Evolutionary conservation across 495 filamentous ascomycete genomes (phyloP).

Genomic region (Cercophora scortea): DNA sequence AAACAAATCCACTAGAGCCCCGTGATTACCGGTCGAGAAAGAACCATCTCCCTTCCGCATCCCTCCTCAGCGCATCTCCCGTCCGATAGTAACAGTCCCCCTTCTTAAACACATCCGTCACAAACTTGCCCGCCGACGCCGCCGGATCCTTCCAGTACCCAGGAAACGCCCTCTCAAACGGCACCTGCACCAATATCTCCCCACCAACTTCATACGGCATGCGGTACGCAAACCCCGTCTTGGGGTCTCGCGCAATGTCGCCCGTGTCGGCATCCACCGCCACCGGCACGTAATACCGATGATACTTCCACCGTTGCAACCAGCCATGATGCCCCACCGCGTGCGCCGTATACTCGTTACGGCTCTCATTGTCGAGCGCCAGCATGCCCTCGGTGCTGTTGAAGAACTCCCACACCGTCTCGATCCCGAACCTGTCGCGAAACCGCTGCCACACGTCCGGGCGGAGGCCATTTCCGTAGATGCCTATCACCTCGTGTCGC

Average conservation of each 20-base stretch:
- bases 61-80: constrained; percentile 62
- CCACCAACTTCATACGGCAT: constrained; percentile 60
- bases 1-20: background rate
- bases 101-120: constrained; percentile 62
- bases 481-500: constrained; percentile 55
- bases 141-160: constrained; percentile 63
- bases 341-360: constrained; percentile 51
- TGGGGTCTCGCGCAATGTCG: constrained; percentile 51
- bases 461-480: constrained; percentile 71
- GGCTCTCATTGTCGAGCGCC: constrained; percentile 47
- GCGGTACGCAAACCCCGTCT: constrained; percentile 58
- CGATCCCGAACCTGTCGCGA: constrained; percentile 53
- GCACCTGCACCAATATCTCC: constrained; percentile 65
- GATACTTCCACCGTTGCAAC: constrained; percentile 41
- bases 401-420: constrained; percentile 54
- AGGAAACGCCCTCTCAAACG: constrained; percentile 48
- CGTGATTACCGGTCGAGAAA: constrained; percentile 54
- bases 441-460: constrained; percentile 72
- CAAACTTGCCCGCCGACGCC: constrained; percentile 62
- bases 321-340: constrained; percentile 68
- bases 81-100: constrained; percentile 71
- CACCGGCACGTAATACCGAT: constrained; percentile 55
- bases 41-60: constrained; percentile 65
- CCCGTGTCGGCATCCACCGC: constrained; percentile 60
- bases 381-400: constrained; percentile 60